phyloP scores from a whole-genome alignment of 495 filamentous ascomycete genomes.

The Astrocystis sublimbata region DNA sequence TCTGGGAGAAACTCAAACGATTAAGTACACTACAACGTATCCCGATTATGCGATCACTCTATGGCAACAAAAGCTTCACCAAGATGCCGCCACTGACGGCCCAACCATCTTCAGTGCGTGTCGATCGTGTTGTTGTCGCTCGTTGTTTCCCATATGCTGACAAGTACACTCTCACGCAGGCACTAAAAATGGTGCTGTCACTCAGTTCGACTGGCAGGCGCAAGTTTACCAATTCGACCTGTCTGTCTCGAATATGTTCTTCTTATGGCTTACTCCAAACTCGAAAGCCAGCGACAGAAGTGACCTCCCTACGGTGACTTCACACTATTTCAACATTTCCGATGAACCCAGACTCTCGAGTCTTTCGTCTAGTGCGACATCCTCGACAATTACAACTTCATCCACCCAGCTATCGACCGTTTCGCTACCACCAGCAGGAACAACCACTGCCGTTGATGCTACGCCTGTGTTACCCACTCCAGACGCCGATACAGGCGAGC shows the following conservation, averaged over 20 bases:
- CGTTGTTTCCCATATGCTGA: background rate
- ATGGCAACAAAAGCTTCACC: conserved; percentile 21
- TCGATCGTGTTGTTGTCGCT: background rate
- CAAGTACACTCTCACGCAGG: background rate
- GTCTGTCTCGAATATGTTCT: conserved; percentile 30
- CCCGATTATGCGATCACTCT: conserved; percentile 24
- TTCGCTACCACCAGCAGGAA: background rate
- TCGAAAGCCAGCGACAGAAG: conserved; percentile 14
- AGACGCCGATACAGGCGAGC: background rate
- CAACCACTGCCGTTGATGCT: background rate
- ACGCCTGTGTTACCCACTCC: background rate
- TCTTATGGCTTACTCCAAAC: conserved; percentile 29
- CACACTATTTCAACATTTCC: conserved; percentile 39
- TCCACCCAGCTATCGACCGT: background rate
- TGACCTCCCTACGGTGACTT: conserved; percentile 16
- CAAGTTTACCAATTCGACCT: conserved; percentile 32
- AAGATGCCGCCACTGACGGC: conserved; percentile 15
- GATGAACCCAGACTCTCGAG: background rate
- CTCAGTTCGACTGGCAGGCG: conserved; percentile 37
- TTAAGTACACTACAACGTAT: conserved; percentile 27
- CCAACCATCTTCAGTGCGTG: conserved; percentile 25
- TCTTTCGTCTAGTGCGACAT: background rate
- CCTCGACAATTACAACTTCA: background rate
- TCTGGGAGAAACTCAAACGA: conserved; percentile 20
- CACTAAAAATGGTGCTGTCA: conserved; percentile 13